Conservation (phyloP, 306 rosid species). For the Ochetophila trinervis region DNA sequence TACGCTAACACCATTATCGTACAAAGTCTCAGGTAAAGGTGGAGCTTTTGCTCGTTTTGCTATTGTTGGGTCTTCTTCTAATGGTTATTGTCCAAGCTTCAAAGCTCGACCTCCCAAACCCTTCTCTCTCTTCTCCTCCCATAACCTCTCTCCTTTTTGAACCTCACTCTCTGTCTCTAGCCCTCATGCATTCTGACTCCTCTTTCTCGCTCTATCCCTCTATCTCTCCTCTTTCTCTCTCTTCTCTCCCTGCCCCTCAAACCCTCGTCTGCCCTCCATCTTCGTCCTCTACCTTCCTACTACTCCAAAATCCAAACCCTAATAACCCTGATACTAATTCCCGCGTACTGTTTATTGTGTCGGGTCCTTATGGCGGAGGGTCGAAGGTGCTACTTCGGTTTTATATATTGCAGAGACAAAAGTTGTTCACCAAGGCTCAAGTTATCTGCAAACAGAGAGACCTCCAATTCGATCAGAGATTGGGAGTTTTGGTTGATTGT, state of each 20-base stretch:
- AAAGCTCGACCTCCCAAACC: conserved; percentile 45
- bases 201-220: conserved; percentile 80
- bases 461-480: conserved; percentile 36
- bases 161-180: conserved; percentile 67
- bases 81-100: conserved; percentile 54
- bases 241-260: conserved; percentile 50
- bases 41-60: neutral
- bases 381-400: conserved; percentile 69
- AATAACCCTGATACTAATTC: conserved; percentile 27
- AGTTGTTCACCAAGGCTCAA: conserved; percentile 33
- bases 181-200: conserved; percentile 83
- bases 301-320: conserved; percentile 44
- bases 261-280: conserved; percentile 63
- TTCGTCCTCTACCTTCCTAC: conserved; percentile 75
- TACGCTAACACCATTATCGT: neutral
- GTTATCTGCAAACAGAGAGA: conserved; percentile 48
- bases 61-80: conserved; percentile 22
- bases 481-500: conserved; percentile 62
- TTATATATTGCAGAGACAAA: conserved; percentile 33
- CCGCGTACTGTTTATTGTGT: conserved; percentile 51
- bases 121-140: conserved; percentile 49
- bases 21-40: conserved; percentile 12
- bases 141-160: conserved; percentile 68
- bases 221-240: conserved; percentile 34
- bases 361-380: conserved; percentile 56